phyloP scores from a whole-genome alignment of 225 moss, liverwort and hornwort species.

The Asterella californica region DNA sequence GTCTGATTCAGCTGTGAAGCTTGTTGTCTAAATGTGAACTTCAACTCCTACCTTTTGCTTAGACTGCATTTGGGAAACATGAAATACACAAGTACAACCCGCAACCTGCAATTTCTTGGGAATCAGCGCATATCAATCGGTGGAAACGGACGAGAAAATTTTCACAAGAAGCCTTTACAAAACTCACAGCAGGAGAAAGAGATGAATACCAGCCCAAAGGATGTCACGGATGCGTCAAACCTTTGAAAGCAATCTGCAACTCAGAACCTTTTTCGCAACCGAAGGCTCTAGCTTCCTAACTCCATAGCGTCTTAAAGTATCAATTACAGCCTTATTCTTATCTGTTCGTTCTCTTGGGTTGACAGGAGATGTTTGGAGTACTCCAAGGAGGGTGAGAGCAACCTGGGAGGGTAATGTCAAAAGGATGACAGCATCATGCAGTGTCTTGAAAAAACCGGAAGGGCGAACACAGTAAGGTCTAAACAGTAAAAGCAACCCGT shows the following conservation, averaged over 20 bases:
- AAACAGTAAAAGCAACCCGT: constrained; percentile 69
- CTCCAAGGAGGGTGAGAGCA: constrained; percentile 24
- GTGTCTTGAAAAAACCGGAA: constrained; percentile 69
- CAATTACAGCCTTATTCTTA: constrained; percentile 10
- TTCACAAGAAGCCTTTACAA: background rate
- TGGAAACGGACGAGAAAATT: background rate
- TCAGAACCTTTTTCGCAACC: constrained; percentile 23
- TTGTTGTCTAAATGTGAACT: background rate
- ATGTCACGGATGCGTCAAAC: constrained; percentile 12
- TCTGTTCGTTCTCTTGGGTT: constrained; percentile 15
- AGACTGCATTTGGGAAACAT: background rate
- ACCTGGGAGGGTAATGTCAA: constrained; percentile 35
- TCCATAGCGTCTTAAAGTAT: constrained; percentile 32
- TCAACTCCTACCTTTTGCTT: background rate
- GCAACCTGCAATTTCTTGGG: background rate
- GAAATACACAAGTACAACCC: background rate
- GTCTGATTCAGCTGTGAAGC: background rate
- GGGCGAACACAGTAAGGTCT: constrained; percentile 75
- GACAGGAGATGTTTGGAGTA: constrained; percentile 8
- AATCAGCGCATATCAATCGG: background rate
- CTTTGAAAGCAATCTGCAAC: constrained; percentile 31
- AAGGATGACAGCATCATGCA: constrained; percentile 56
- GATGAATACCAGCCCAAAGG: background rate
- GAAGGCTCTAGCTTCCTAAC: constrained; percentile 35
- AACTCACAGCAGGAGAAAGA: background rate